Evolutionary conservation across 129 eudicot genomes (phyloP).

Genomic region (Flaveria sonorensis): DNA sequence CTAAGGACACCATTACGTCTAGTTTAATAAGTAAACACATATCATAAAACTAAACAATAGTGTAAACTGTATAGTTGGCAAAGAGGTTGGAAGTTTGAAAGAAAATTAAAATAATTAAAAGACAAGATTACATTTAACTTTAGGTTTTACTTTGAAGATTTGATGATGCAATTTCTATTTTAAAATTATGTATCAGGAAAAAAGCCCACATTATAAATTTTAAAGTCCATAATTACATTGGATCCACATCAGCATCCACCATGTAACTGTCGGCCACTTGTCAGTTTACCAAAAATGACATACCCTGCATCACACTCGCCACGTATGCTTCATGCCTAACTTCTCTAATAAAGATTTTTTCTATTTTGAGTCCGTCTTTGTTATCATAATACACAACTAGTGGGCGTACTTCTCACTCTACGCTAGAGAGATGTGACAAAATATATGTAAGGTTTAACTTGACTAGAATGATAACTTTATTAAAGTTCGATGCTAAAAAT

Average conservation of each 20-base stretch:
- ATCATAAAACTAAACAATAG: too few relatives aligned
- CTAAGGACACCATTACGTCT: too few relatives aligned
- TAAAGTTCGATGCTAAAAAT: too few relatives aligned
- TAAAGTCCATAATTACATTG: constrained; percentile 17
- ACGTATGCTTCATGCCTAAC: constrained; percentile 41
- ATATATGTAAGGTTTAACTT: too few relatives aligned
- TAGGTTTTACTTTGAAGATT: constrained; percentile 46
- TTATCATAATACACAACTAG: too few relatives aligned
- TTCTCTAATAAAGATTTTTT: background rate
- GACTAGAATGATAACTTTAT: too few relatives aligned
- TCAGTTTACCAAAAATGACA: constrained; percentile 13
- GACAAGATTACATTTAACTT: constrained; percentile 38
- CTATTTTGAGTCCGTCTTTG: too few relatives aligned
- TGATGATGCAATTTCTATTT: constrained; percentile 35
- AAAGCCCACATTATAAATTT: constrained; percentile 3
- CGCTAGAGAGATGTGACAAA: too few relatives aligned
- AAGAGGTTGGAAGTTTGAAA: constrained; percentile 25
- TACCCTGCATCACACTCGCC: constrained; percentile 30
- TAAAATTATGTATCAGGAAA: background rate
- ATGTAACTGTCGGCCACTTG: constrained; percentile 43
- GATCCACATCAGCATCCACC: constrained; percentile 40
- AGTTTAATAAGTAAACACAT: too few relatives aligned
- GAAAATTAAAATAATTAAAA: constrained; percentile 35
- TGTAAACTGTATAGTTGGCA: constrained; percentile 14
- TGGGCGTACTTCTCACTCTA: too few relatives aligned